Base-by-base conservation (phyloP, 768 basidiomycete genomes). In the Termitomyces sp. region DNA sequence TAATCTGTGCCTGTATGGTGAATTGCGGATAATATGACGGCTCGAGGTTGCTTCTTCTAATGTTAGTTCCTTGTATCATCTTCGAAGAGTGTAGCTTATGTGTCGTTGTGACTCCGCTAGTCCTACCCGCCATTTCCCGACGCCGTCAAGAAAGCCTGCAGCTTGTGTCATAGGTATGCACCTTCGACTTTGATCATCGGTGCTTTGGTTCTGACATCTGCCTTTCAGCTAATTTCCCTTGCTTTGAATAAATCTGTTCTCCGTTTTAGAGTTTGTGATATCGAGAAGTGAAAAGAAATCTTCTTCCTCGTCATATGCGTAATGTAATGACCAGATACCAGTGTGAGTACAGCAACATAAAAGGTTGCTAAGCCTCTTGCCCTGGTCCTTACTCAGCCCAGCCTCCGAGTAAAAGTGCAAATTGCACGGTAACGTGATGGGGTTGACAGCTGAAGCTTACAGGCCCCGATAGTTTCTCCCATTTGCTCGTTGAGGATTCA, bases 91-190 rank as follows among this genome's bases (percentile, higher is more conserved):
- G 7, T 46, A 50, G 31, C 53, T 58, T 50, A 58, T 55, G 54
- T 35, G 26, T 49, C 44, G 19, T 42, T 21, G 9, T 49, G 15
- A 15, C 28, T 37, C 23, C 50, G 43, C 43, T 53, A 61, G 56
- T n/a, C 52, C 37, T 42, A 40, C 15, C 48, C 48, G 41, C 44
- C 62, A 21, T 33, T 14, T 52, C 28, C 48, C 62, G 55, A 54
- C 49, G 46, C 60, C 63, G 51, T 75, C 76, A 76, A 76, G 75
- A 77, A 74, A 75, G 70, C 73, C 64, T 72, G 66, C 70, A 69
- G 69, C 68, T 72, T 65, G 44, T 66, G 40, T 71, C 65, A 54
- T 67, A 70, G 45, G 54, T 54, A 30, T 51, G 50, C 12, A 21
- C 11, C 38, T 51, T 23, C 9, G 9, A 5, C 26, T 19, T 17